phyloP scores from a whole-genome alignment of 2,329 filamentous ascomycete species.

The Chaetomium sp. region DNA sequence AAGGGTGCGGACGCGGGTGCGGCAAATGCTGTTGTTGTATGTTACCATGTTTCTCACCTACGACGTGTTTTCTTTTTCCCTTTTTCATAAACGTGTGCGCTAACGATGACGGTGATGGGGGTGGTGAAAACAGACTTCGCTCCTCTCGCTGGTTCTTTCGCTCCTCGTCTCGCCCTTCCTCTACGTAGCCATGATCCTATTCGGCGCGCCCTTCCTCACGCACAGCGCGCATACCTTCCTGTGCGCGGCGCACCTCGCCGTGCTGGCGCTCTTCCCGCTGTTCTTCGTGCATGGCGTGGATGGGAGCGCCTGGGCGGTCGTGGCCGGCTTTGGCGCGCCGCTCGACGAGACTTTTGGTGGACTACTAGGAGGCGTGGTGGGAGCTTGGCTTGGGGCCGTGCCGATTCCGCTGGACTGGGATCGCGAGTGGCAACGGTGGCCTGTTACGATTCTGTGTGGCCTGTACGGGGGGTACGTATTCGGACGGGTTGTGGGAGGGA shows the following conservation, averaged over 20 bases:
- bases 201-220: constrained; percentile 86
- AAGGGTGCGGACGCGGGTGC: constrained; percentile 41
- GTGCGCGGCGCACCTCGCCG: constrained; percentile 76
- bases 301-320: constrained; percentile 66
- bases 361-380: constrained; percentile 73
- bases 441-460: constrained; percentile 84
- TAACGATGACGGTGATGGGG: background rate
- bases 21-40: constrained; percentile 51
- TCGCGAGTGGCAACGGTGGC: constrained; percentile 98
- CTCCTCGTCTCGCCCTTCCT: constrained; percentile 66
- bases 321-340: constrained; percentile 68
- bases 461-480: constrained; percentile 76
- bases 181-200: constrained; percentile 72
- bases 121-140: constrained; percentile 43
- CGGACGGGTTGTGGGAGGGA: constrained; percentile 65
- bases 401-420: constrained; percentile 98
- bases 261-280: constrained; percentile 76
- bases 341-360: constrained; percentile 85
- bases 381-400: constrained; percentile 90
- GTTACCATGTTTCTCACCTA: constrained; percentile 26
- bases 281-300: constrained; percentile 87
- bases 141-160: constrained; percentile 43
- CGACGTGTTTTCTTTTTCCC: background rate
- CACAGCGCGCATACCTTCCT: constrained; percentile 78
- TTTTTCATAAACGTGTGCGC: background rate